A percentile compares a stretch with the other conserved stretches of the same genome.
These are phyloP conservation scores for Trichaptum fuscoviolaceum DNA, from an alignment of 768 basidiomycete genomes.

Conservation along the genomic window DNA sequence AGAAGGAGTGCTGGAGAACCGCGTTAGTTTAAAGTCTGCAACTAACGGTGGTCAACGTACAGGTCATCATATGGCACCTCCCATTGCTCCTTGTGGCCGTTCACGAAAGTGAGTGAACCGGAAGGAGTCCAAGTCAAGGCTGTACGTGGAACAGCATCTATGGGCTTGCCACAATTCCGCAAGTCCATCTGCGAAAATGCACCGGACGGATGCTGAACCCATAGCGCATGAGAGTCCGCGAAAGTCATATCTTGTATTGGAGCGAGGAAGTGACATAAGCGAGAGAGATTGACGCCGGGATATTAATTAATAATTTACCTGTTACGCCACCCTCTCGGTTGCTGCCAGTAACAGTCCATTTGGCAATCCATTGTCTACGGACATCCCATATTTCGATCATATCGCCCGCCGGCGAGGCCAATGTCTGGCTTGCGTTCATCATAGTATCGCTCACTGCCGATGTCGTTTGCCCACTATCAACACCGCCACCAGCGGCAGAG, in stretches of 20 bases:
- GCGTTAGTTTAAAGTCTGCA: background rate
- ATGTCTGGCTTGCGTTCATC: background rate
- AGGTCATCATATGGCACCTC: constrained; percentile 80
- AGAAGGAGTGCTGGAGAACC: background rate
- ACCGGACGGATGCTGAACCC: constrained; percentile 70
- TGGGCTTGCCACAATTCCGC: constrained; percentile 53
- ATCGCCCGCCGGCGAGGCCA: constrained; percentile 35
- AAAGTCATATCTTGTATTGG: constrained; percentile 55
- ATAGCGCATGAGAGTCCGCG: constrained; percentile 63
- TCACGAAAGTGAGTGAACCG: constrained; percentile 63
- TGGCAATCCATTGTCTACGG: constrained; percentile 72
- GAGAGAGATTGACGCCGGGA: constrained; percentile 2
- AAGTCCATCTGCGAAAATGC: constrained; percentile 78
- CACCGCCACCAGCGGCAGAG: constrained; percentile 3
- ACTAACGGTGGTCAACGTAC: constrained; percentile 34
- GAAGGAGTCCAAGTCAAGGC: constrained; percentile 62
- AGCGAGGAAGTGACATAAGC: constrained; percentile 3
- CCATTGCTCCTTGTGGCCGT: constrained; percentile 45
- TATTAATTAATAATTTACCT: constrained; percentile 38
- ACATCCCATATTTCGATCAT: constrained; percentile 86
- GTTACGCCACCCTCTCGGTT: constrained; percentile 67
- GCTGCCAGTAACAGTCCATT: constrained; percentile 69
- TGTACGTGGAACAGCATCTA: constrained; percentile 62
- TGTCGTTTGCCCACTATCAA: background rate
- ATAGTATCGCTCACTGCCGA: background rate